These are phyloP conservation scores for Aeschynomene evenia DNA, from an alignment of 306 rosid species.

Conservation along the genomic window DNA sequence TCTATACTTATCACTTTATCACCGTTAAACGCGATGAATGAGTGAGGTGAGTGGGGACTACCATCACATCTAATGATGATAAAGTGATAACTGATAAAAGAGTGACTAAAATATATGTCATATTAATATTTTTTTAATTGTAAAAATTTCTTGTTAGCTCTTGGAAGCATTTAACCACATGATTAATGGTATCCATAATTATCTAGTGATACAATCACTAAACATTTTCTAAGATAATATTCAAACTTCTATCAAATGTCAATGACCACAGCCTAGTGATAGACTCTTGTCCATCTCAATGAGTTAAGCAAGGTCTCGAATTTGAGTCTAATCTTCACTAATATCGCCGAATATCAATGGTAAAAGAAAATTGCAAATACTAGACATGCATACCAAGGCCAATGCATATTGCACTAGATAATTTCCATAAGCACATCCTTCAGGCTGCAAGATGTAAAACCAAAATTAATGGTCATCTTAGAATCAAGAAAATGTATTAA, in stretches of 20 bases:
- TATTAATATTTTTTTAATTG: no score
- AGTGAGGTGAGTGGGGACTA: no score
- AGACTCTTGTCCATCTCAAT: no score
- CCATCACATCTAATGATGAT: no score
- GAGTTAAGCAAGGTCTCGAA: no score
- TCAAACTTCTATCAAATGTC: neutral
- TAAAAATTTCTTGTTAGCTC: neutral
- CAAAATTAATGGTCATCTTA: slow-evolving; percentile 23
- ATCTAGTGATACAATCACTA: neutral
- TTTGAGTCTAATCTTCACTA: no score
- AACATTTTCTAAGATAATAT: slow-evolving; percentile 5
- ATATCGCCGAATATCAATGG: no score
- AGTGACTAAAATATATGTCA: no score
- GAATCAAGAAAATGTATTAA: neutral
- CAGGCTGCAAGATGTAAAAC: slow-evolving; percentile 71
- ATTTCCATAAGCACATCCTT: slow-evolving; percentile 80
- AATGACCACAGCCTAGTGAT: no score
- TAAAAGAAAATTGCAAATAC: neutral
- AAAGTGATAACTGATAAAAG: no score
- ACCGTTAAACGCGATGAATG: no score
- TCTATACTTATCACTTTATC: no score
- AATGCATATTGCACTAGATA: slow-evolving; percentile 87
- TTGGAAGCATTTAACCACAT: neutral
- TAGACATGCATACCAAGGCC: slow-evolving; percentile 69
- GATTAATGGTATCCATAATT: neutral